These are phyloP conservation scores for Diaporthe ilicicola DNA, from an alignment of 2,329 filamentous ascomycete genomes.

Conservation along the genomic window DNA sequence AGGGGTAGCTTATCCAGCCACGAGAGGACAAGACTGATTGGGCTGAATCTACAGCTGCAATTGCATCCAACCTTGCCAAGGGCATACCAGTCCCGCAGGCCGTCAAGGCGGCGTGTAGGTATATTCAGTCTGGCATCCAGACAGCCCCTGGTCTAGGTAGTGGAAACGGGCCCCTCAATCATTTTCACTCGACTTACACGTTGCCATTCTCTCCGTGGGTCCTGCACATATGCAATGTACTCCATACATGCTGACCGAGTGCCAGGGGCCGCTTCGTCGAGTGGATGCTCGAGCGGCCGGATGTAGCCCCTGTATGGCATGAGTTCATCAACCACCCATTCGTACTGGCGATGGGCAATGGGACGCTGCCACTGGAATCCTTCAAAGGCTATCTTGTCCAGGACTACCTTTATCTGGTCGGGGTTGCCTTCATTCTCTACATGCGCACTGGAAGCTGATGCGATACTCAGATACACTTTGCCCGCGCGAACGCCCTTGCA, in stretches of 20 bases:
- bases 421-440: not conserved
- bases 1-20: not conserved
- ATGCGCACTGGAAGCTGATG: not conserved
- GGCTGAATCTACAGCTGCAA: constrained; percentile 62
- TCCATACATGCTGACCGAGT: not conserved
- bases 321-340: constrained; percentile 84
- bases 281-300: constrained; percentile 78
- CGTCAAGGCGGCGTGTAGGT: constrained; percentile 74
- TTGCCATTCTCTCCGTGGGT: constrained; percentile 73
- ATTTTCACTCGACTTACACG: constrained; percentile 76
- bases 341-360: constrained; percentile 78
- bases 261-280: constrained; percentile 79
- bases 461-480: constrained; percentile 76
- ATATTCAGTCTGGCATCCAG: constrained; percentile 76
- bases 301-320: constrained; percentile 79
- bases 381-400: constrained; percentile 93
- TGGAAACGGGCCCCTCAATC: constrained; percentile 78
- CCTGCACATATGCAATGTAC: not conserved
- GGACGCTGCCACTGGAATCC: constrained; percentile 75
- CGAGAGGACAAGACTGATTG: not conserved
- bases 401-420: constrained; percentile 88
- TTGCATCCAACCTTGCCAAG: constrained; percentile 75
- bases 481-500: constrained; percentile 84
- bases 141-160: constrained; percentile 69
- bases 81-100: constrained; percentile 65